A percentile compares a stretch with the other conserved stretches of the same genome.
Conservation (phyloP, 164 flowering plant genomes). For the Houttuynia cordata region DNA sequence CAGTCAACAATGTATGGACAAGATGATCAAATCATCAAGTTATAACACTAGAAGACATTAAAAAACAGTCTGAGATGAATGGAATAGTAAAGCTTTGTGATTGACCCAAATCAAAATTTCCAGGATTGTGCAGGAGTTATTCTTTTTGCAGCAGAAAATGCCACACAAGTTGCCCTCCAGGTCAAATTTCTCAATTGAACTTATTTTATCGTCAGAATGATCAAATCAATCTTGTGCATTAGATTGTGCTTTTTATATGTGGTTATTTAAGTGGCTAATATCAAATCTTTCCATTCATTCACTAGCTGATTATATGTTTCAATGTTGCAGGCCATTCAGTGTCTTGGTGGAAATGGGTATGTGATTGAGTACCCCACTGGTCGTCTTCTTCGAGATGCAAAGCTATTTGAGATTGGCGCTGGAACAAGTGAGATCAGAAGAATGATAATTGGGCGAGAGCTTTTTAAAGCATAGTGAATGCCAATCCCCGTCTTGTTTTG, state of each 20-base stretch:
- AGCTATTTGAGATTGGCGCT: constrained; percentile 93
- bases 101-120: constrained; percentile 7
- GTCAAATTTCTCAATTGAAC: constrained; percentile 18
- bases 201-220: not conserved
- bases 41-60: too few relatives aligned
- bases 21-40: too few relatives aligned
- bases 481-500: not conserved
- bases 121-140: constrained; percentile 98
- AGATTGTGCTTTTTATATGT: not conserved
- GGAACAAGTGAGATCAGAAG: constrained; percentile 98
- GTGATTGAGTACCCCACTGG: constrained; percentile 94
- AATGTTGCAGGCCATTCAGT: constrained; percentile 71
- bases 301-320: not conserved
- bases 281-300: not conserved
- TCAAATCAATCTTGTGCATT: not conserved
- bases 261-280: not conserved
- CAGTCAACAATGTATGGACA: too few relatives aligned
- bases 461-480: constrained; percentile 50
- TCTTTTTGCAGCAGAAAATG: constrained; percentile 88
- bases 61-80: not conserved
- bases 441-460: constrained; percentile 84
- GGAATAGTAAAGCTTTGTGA: not conserved
- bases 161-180: constrained; percentile 98
- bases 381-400: constrained; percentile 93
- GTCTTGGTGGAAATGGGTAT: constrained; percentile 95